Evolutionary conservation across 2,329 filamentous ascomycete species (phyloP).

Genomic region (Pseudogymnoascus sp.): DNA sequence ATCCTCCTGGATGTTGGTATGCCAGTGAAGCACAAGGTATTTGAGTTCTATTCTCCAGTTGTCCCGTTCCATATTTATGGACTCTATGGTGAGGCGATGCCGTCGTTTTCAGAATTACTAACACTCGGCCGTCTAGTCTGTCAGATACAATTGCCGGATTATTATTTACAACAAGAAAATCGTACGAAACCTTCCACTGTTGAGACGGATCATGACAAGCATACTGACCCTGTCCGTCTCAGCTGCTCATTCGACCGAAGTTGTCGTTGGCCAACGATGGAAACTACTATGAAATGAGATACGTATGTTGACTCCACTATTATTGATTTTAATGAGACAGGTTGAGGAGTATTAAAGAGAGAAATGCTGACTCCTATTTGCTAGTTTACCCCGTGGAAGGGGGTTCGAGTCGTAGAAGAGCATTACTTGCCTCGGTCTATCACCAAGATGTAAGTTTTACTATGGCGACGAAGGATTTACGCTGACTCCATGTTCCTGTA

Average conservation of each 20-base stretch:
- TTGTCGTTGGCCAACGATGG: conserved; percentile 65
- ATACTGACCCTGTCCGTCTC: background rate
- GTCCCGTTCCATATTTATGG: background rate
- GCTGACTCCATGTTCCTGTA: background rate
- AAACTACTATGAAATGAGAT: conserved; percentile 49
- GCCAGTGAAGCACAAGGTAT: conserved; percentile 55
- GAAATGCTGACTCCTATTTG: conserved; percentile 27
- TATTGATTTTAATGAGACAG: background rate
- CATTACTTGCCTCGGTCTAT: conserved; percentile 57
- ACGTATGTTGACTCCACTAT: background rate
- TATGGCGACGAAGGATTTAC: background rate
- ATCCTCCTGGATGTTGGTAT: conserved; percentile 60
- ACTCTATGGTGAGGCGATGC: background rate
- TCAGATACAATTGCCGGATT: conserved; percentile 57
- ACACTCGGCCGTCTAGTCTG: background rate
- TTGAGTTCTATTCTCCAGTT: conserved; percentile 30
- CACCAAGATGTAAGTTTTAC: conserved; percentile 40
- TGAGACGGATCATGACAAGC: background rate
- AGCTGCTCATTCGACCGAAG: conserved; percentile 59
- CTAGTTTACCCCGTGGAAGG: conserved; percentile 57
- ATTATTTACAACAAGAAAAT: conserved; percentile 60
- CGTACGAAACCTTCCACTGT: conserved; percentile 29
- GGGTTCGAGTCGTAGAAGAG: conserved; percentile 52
- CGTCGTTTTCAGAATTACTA: background rate
- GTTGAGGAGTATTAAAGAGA: background rate